A percentile compares a stretch with the other conserved stretches of the same genome.
These are phyloP conservation scores for Metschnikowia kofuensis DNA, from an alignment of 805 yeast genomes.

Conservation along the genomic window DNA sequence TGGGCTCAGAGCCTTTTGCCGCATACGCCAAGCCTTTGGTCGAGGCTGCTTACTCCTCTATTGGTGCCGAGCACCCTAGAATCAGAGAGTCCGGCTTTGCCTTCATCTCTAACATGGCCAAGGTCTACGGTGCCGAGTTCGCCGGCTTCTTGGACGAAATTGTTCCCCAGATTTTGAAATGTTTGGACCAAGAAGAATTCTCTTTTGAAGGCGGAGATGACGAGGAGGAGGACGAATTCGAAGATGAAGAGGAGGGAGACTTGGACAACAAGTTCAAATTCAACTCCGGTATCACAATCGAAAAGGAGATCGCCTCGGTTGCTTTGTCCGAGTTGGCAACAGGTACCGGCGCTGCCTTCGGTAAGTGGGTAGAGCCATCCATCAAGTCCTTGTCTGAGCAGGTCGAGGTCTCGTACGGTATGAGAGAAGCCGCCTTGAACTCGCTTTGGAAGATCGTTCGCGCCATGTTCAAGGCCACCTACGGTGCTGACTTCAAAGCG, in stretches of 20 bases:
- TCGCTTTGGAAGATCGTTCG: constrained; percentile 81
- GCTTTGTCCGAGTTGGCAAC: constrained; percentile 84
- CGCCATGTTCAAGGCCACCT: constrained; percentile 59
- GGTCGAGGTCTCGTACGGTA: constrained; percentile 83
- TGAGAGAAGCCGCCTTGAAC: constrained; percentile 81
- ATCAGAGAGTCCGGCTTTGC: constrained; percentile 94
- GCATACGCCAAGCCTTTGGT: constrained; percentile 85
- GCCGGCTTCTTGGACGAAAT: constrained; percentile 79
- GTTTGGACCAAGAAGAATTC: constrained; percentile 85
- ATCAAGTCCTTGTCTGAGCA: constrained; percentile 64
- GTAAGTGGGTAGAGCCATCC: constrained; percentile 71
- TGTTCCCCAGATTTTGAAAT: constrained; percentile 78
- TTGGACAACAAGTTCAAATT: constrained; percentile 73
- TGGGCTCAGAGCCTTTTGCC: constrained; percentile 85
- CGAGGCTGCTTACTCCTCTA: constrained; percentile 79
- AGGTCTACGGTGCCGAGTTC: constrained; percentile 89
- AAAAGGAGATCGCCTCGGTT: constrained; percentile 92
- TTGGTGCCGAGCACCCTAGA: constrained; percentile 75
- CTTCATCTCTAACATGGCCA: constrained; percentile 89
- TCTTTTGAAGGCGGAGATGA: constrained; percentile 53
- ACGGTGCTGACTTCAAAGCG: constrained; percentile 45
- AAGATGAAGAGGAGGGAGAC: constrained; percentile 45
- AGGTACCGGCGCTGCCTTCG: constrained; percentile 81
- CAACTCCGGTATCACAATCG: constrained; percentile 92
- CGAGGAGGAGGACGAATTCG: constrained; percentile 51